phyloP scores from a whole-genome alignment of 768 basidiomycete genomes.

The Mycena rosella region DNA sequence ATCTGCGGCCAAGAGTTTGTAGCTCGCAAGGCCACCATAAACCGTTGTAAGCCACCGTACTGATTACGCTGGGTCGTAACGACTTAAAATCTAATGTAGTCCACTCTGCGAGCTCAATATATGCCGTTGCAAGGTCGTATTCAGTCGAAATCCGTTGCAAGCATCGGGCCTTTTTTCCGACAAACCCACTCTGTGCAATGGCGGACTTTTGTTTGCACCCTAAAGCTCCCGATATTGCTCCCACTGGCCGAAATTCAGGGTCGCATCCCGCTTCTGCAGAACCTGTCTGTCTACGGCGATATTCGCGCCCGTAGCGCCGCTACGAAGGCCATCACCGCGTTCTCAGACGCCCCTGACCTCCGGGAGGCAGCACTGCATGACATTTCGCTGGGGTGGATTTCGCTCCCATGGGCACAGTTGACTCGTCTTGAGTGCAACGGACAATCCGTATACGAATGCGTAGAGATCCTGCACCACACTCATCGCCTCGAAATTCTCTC shows the following conservation, averaged over 20 bases:
- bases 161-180: too few species aligned
- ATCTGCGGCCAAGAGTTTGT: too few species aligned
- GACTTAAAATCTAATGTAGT: too few species aligned
- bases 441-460: neutral
- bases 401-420: constrained; percentile 1
- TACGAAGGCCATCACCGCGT: neutral
- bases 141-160: too few species aligned
- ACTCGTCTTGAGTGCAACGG: neutral
- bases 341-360: neutral
- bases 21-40: too few species aligned
- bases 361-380: neutral
- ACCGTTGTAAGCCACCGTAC: too few species aligned
- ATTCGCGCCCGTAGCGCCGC: too few species aligned
- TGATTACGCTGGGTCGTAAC: too few species aligned
- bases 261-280: neutral
- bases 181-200: neutral
- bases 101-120: too few species aligned
- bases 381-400: neutral
- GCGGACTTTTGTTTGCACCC: neutral
- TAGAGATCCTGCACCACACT: neutral
- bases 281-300: neutral
- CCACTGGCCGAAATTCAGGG: neutral
- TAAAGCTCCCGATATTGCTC: neutral
- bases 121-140: too few species aligned
- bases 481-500: too few species aligned